Evolutionary conservation across 345 rosid species (phyloP).

Genomic region (Corchorus olitorius): DNA sequence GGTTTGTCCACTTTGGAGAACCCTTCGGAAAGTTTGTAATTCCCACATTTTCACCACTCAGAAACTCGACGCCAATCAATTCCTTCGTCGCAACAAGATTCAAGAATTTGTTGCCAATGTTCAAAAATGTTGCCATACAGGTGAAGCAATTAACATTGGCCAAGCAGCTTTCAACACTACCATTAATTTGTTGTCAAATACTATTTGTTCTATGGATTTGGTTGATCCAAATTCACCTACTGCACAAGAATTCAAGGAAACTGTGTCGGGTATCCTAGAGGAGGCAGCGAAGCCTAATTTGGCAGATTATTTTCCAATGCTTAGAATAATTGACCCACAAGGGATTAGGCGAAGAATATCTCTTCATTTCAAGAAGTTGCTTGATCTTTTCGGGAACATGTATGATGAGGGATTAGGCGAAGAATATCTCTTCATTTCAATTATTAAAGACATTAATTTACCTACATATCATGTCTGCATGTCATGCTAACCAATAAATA

Average conservation of each 20-base stretch:
- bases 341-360: constrained; percentile 13
- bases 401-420: constrained; percentile 21
- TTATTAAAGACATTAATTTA: no score
- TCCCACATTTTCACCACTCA: constrained; percentile 36
- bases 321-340: constrained; percentile 37
- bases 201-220: constrained; percentile 47
- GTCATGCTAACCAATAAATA: background rate
- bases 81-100: constrained; percentile 28
- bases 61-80: constrained; percentile 35
- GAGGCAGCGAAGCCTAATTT: constrained; percentile 39
- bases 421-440: constrained; percentile 18
- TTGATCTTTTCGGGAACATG: no score
- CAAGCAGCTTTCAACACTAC: constrained; percentile 15
- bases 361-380: constrained; percentile 14
- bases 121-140: constrained; percentile 14
- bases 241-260: background rate
- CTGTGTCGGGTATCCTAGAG: constrained; percentile 33
- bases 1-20: constrained; percentile 37
- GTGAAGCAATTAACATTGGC: constrained; percentile 28
- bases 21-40: constrained; percentile 33
- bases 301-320: no score
- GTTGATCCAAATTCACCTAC: constrained; percentile 22
- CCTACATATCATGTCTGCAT: constrained; percentile 21
- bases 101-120: constrained; percentile 30
- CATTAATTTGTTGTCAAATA: constrained; percentile 35